phyloP scores from a whole-genome alignment of 352 stramenopile genomes.

The Phytophthora pisi region DNA sequence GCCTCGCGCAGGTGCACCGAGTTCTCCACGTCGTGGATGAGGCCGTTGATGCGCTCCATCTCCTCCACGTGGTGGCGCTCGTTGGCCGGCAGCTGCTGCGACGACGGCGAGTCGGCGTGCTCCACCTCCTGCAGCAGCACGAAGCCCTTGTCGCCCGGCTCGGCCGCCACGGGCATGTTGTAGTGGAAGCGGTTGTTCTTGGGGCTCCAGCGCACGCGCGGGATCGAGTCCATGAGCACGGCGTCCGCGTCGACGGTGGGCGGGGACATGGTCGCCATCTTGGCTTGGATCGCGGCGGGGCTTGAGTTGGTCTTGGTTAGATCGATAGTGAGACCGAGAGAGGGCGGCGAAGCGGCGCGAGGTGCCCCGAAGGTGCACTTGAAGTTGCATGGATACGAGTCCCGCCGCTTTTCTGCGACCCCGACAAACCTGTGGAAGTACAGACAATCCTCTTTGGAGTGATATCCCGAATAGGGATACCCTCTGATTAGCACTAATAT shows the following conservation, averaged over 20 bases:
- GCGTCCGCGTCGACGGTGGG: not conserved
- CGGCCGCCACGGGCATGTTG: conserved; percentile 63
- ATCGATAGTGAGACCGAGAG: not conserved
- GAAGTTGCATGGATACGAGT: not conserved
- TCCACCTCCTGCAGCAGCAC: conserved; percentile 77
- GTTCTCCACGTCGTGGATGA: conserved; percentile 79
- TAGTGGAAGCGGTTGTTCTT: conserved; percentile 83
- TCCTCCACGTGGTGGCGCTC: conserved; percentile 71
- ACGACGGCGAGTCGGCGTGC: conserved; percentile 52
- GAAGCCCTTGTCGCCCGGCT: conserved; percentile 67
- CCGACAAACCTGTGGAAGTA: not conserved
- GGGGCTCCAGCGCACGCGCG: conserved; percentile 71
- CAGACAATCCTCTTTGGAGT: too few relatives aligned
- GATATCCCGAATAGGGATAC: too few relatives aligned
- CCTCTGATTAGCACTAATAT: too few relatives aligned
- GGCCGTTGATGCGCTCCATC: conserved; percentile 76
- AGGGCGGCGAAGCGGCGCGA: not conserved
- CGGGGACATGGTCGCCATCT: not conserved
- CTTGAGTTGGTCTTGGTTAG: not conserved
- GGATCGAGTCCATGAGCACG: conserved; percentile 55
- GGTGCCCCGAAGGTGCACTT: not conserved
- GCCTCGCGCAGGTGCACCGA: conserved; percentile 64
- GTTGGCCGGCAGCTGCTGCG: conserved; percentile 45
- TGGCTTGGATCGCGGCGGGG: not conserved
- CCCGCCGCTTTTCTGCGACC: not conserved